Evolutionary conservation across 1,284 basidiomycete genomes (phyloP), one percentile per base, ranked within the genome.

Genomic region (Exobasidium cylindrosporum): DNA sequence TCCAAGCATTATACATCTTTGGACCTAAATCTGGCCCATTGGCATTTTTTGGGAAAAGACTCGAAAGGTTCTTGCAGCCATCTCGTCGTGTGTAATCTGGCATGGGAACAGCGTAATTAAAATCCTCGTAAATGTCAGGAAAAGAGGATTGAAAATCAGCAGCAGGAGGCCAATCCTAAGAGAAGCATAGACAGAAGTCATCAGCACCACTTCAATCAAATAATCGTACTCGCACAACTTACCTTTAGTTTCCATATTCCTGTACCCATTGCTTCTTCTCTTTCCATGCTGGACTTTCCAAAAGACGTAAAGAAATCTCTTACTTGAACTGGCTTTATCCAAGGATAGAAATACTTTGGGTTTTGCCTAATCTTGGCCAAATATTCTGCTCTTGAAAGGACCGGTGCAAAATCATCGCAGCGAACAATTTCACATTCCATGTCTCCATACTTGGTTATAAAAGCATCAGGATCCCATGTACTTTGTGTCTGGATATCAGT

Each of bases 61-160:
- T 76, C 49, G 90, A 89, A 24, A 97, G 84, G 72, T 97, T 97
- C 60, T 89, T 82, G 1, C 88, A 87, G 1, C 94, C 94, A 72
- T 97, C 91, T 46, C 90, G 86, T 32, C 92, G 84, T 17, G 93
- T 90, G 74, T 89, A 93, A 76, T 89, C 89, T 0, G 92, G 92
- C 0, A 92, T 87, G 0, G 94, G 94, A 1, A 96, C 87, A 1
- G 87, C 87, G 14, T 85, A 81, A 67, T 85, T 87, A 76, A 96
- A 96, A 74, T 96, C 94, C 23, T 88, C 84, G 75, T 88, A 96
- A n/a, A 96, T 82, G 64, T 89, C 87, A 0, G 93, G 93, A 73
- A 93, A 92, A 3, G 86, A 85, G 1, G 84, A 83, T 72, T 88
- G 88, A 81, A 97, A 95, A 65, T 94, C 91, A 1, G 86, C 85